phyloP scores from a whole-genome alignment of 2,329 filamentous ascomycete genomes.

The Dothideomycetes sp. region DNA sequence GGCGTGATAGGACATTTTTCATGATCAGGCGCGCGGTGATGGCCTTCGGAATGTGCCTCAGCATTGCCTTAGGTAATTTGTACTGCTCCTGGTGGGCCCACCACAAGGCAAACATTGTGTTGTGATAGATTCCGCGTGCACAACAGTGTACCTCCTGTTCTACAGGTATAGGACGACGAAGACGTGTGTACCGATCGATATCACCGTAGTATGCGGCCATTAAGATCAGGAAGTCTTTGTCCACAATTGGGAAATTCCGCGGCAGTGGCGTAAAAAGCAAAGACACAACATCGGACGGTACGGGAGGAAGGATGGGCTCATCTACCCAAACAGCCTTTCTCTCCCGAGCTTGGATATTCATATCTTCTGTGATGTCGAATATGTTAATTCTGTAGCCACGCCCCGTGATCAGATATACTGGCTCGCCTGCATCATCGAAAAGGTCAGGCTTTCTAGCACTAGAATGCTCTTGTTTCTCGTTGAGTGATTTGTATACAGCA shows the following conservation, averaged over 20 bases:
- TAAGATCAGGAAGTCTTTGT: constrained; percentile 29
- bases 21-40: constrained; percentile 21
- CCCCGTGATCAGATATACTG: too few relatives aligned
- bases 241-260: constrained; percentile 22
- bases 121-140: constrained; percentile 27
- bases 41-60: constrained; percentile 9
- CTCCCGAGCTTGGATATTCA: constrained; percentile 11
- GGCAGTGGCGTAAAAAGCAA: constrained; percentile 24
- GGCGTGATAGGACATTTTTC: constrained; percentile 18
- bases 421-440: constrained; percentile 1
- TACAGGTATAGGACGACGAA: constrained; percentile 20
- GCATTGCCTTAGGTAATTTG: too few relatives aligned
- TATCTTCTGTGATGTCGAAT: constrained; percentile 24
- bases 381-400: constrained; percentile 8
- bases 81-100: constrained; percentile 14
- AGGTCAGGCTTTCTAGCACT: too few relatives aligned
- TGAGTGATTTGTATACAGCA: constrained; percentile 17
- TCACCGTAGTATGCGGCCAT: constrained; percentile 29
- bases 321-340: constrained; percentile 8
- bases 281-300: too few relatives aligned
- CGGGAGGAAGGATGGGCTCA: too few relatives aligned
- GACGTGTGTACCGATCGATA: constrained; percentile 27
- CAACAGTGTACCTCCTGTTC: constrained; percentile 18
- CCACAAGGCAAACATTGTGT: constrained; percentile 27
- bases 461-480: constrained; percentile 11